Evolutionary conservation across 2,329 filamentous ascomycete species (phyloP).

Genomic region (Aureobasidium sp.): DNA sequence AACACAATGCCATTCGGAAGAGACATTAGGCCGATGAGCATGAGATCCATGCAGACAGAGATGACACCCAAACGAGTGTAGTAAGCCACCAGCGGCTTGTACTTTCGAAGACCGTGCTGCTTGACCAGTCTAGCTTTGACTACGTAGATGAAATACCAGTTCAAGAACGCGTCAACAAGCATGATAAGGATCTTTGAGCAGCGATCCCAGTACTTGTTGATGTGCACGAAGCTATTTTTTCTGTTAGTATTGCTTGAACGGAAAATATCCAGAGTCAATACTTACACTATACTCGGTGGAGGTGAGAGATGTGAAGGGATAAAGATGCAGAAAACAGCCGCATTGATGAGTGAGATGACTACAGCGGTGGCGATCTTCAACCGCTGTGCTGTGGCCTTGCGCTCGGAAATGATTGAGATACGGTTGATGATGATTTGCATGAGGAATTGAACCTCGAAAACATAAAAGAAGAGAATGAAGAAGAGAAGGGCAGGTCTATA

Average conservation of each 20-base stretch:
- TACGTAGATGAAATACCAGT: conserved; percentile 32
- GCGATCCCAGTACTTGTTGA: conserved; percentile 32
- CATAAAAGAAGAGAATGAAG: conserved; percentile 21
- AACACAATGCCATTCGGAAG: conserved; percentile 22
- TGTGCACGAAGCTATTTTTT: conserved; percentile 21
- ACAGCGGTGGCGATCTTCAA: conserved; percentile 31
- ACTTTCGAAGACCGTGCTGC: conserved; percentile 40
- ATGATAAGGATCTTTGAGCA: conserved; percentile 31
- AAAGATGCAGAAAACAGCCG: conserved; percentile 24
- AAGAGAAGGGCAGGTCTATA: background rate
- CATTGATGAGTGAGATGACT: conserved; percentile 30
- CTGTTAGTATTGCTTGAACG: background rate
- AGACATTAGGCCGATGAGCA: conserved; percentile 9
- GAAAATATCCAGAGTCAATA: background rate
- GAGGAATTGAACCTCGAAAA: conserved; percentile 13
- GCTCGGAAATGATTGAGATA: conserved; percentile 20
- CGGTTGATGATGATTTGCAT: conserved; percentile 33
- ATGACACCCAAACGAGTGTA: conserved; percentile 42
- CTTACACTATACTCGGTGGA: conserved; percentile 22
- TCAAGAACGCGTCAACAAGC: conserved; percentile 29
- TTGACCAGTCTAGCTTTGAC: conserved; percentile 40
- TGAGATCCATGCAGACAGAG: conserved; percentile 40
- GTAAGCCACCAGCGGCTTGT: conserved; percentile 41
- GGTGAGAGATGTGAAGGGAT: conserved; percentile 30
- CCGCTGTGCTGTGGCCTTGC: conserved; percentile 18